These are phyloP conservation scores for Myxozyma vanderwaltii DNA, from an alignment of 805 yeast species.

Conservation along the genomic window DNA sequence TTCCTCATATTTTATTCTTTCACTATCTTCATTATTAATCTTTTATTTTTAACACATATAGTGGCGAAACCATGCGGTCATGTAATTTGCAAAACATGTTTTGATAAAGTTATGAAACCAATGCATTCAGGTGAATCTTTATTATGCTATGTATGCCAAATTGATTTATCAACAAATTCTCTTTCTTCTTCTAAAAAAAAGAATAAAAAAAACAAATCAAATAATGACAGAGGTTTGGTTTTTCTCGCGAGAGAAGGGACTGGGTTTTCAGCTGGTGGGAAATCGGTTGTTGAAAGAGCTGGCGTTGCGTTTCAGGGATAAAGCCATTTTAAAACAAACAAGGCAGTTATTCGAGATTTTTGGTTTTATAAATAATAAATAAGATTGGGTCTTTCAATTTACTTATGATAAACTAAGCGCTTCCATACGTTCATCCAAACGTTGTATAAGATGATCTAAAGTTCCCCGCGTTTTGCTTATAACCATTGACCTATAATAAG, in stretches of 20 bases:
- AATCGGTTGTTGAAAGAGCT: slow-evolving; percentile 25
- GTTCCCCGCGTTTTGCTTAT: slow-evolving; percentile 13
- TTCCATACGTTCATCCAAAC: slow-evolving; percentile 7
- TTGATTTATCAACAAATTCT: slow-evolving; percentile 9
- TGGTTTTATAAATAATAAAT: not conserved
- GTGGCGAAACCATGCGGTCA: slow-evolving; percentile 34
- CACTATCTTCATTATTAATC: not conserved
- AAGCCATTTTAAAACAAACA: too few species aligned
- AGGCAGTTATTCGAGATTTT: not conserved
- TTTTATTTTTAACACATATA: not conserved
- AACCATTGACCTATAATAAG: slow-evolving; percentile 11
- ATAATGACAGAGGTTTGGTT: slow-evolving; percentile 14
- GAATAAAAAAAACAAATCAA: slow-evolving; percentile 6
- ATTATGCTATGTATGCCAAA: slow-evolving; percentile 29
- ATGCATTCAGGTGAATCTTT: slow-evolving; percentile 23
- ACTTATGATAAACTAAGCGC: not conserved
- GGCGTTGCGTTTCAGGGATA: slow-evolving; percentile 35
- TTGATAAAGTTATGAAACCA: slow-evolving; percentile 28
- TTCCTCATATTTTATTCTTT: not conserved
- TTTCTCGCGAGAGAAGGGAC: slow-evolving; percentile 33
- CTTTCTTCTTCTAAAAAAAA: not conserved
- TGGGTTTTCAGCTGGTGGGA: slow-evolving; percentile 34
- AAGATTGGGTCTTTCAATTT: too few species aligned
- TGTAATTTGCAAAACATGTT: slow-evolving; percentile 30
- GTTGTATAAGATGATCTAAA: slow-evolving; percentile 7